phyloP scores from a whole-genome alignment of 176 grass and related monocot species.

The Metroxylon sagu region DNA sequence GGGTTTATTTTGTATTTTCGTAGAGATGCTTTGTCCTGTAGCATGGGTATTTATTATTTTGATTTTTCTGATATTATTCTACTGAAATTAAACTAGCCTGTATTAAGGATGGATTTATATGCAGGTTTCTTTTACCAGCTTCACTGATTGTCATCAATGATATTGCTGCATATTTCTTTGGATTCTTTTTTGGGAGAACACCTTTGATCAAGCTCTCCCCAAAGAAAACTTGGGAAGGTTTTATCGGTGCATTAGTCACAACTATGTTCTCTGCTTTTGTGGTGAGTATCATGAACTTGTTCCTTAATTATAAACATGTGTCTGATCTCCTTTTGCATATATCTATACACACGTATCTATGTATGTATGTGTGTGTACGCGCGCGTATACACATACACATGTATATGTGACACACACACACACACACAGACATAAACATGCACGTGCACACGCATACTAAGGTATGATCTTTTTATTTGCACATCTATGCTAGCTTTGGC shows the following conservation, averaged over 20 bases:
- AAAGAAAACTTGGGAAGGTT: conserved; percentile 99
- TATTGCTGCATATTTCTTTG: conserved; percentile 92
- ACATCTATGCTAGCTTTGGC: too few relatives aligned
- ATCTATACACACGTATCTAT: background rate
- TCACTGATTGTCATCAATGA: conserved; percentile 98
- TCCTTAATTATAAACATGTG: background rate
- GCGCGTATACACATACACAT: too few relatives aligned
- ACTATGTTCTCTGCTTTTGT: conserved; percentile 89
- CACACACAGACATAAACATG: too few relatives aligned
- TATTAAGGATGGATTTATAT: conserved; percentile 9
- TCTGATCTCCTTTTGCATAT: too few relatives aligned
- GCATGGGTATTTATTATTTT: too few relatives aligned
- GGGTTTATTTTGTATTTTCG: too few relatives aligned
- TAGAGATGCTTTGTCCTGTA: too few relatives aligned
- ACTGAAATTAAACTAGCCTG: background rate
- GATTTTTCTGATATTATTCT: too few relatives aligned
- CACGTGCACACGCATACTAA: too few relatives aligned
- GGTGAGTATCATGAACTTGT: conserved; percentile 42
- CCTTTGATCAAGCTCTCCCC: conserved; percentile 98
- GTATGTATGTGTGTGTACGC: background rate
- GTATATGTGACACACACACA: too few relatives aligned
- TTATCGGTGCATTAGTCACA: conserved; percentile 96
- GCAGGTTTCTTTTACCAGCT: conserved; percentile 95
- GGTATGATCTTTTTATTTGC: too few relatives aligned
- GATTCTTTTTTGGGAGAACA: conserved; percentile 95